phyloP scores from a whole-genome alignment of 495 filamentous ascomycete species.

The Aspergillus coremiiformis region DNA sequence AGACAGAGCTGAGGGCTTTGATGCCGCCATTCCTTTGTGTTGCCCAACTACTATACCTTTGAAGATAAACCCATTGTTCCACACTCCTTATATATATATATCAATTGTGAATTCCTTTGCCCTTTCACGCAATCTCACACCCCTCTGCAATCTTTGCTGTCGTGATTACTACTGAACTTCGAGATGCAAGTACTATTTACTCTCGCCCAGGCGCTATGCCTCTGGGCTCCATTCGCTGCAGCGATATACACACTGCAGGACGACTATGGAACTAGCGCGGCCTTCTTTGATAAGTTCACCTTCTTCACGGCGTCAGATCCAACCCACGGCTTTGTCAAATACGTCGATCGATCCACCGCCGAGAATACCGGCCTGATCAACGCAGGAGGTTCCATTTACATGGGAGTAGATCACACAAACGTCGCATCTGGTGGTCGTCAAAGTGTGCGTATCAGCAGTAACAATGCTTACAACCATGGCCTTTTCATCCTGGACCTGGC shows the following conservation, averaged over 20 bases:
- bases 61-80: background rate
- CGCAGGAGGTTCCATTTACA: slow-evolving; percentile 33
- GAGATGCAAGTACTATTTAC: slow-evolving; percentile 39
- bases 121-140: background rate
- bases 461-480: slow-evolving; percentile 45
- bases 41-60: background rate
- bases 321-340: slow-evolving; percentile 63
- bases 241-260: slow-evolving; percentile 44
- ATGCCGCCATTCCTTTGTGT: background rate
- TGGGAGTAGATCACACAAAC: slow-evolving; percentile 35
- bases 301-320: slow-evolving; percentile 50
- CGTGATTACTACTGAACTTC: slow-evolving; percentile 4
- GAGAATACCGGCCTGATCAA: slow-evolving; percentile 46
- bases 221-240: slow-evolving; percentile 35
- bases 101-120: background rate
- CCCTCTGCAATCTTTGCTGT: background rate
- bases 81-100: background rate
- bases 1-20: background rate
- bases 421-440: slow-evolving; percentile 41
- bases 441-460: slow-evolving; percentile 49
- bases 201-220: slow-evolving; percentile 29
- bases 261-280: slow-evolving; percentile 28
- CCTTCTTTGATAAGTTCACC: slow-evolving; percentile 51
- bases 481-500: slow-evolving; percentile 55
- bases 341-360: slow-evolving; percentile 47